A percentile compares a stretch with the other conserved stretches of the same genome.
Conservation (phyloP, 768 basidiomycete species). For the Suillus brevipes region DNA sequence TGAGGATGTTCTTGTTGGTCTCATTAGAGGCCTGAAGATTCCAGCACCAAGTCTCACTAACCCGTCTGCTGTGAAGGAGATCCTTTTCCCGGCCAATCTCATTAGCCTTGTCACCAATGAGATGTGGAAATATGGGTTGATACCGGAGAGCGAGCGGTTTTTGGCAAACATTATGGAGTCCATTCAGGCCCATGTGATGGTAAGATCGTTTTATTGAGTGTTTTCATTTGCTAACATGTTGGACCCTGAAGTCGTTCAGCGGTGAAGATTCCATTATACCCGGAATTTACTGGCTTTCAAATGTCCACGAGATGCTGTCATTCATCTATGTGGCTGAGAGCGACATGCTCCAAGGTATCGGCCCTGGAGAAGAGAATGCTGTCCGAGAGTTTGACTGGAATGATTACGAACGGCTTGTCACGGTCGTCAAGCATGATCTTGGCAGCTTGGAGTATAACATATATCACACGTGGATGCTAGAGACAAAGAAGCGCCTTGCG, state of each 20-base stretch:
- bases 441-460: slow-evolving; percentile 99
- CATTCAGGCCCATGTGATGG: slow-evolving; percentile 97
- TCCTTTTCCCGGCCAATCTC: slow-evolving; percentile 97
- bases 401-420: slow-evolving; percentile 93
- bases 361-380: slow-evolving; percentile 90
- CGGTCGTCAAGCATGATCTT: slow-evolving; percentile 98
- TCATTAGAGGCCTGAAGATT: slow-evolving; percentile 91
- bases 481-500: slow-evolving; percentile 91
- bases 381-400: slow-evolving; percentile 95
- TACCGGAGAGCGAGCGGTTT: slow-evolving; percentile 96
- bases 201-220: slow-evolving; percentile 39
- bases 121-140: slow-evolving; percentile 99
- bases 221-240: slow-evolving; percentile 11
- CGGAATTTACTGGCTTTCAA: slow-evolving; percentile 99
- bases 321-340: slow-evolving; percentile 99
- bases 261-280: slow-evolving; percentile 96
- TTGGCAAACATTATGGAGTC: slow-evolving; percentile 98
- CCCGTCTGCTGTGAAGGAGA: slow-evolving; percentile 94
- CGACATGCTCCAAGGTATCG: slow-evolving; percentile 97
- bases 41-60: slow-evolving; percentile 87
- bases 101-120: slow-evolving; percentile 98
- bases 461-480: slow-evolving; percentile 99
- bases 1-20: slow-evolving; percentile 88
- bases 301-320: slow-evolving; percentile 98
- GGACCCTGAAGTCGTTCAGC: slow-evolving; percentile 64